Base-by-base conservation (phyloP, 2,329 filamentous ascomycete species). In the Colletotrichum gloeosporioides region DNA sequence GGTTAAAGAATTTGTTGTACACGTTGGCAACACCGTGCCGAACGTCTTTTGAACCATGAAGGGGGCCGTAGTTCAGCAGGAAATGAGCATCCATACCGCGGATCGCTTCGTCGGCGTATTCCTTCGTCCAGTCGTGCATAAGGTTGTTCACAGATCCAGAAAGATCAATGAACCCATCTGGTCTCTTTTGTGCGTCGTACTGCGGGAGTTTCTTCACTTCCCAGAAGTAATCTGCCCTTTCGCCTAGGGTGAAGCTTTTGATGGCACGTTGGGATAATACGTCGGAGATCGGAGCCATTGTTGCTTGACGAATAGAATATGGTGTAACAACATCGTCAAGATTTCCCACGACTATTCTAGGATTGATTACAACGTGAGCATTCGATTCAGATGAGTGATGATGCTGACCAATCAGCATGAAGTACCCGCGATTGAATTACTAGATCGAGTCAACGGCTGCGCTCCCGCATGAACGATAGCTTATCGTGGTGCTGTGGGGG, bases 361-460 rank as follows among this genome's bases (percentile, higher is more conserved):
- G 2, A 3, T 4, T 1, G 10, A 22, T 53, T 25, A 22, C 44
- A 53, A 0, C 44, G 44, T 8, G 10, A 2, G 13, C 0, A 53
- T 0, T 10, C n/a, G 6, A 0, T 53, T 53, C n/a, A 8, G 8
- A 0, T 25, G n/a, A 53, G 0, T n/a, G 10, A 10, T 53, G n/a
- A 22, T 53, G n/a, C n/a, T n/a, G 44, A 22, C 44, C n/a, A 53
- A 22, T 53, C 44, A 53, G 22, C n/a, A 25, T 1, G 44, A 0
- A 53, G n/a, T 13, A 0, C n/a, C 44, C n/a, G 44, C 44, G 44
- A 22, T 25, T 12, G n/a, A 22, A 0, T 53, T 53, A 53, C 44
- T 53, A 0, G 0, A 53, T 53, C n/a, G 44, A 53, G 44, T 53
- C 44, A 53, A 53, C 44, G 44, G 44, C 44, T 53, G 44, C 44